Evolutionary conservation across 805 yeast species (phyloP), one percentile per base, ranked within the genome.

Genomic region (Wickerhamomyces queroliae): DNA sequence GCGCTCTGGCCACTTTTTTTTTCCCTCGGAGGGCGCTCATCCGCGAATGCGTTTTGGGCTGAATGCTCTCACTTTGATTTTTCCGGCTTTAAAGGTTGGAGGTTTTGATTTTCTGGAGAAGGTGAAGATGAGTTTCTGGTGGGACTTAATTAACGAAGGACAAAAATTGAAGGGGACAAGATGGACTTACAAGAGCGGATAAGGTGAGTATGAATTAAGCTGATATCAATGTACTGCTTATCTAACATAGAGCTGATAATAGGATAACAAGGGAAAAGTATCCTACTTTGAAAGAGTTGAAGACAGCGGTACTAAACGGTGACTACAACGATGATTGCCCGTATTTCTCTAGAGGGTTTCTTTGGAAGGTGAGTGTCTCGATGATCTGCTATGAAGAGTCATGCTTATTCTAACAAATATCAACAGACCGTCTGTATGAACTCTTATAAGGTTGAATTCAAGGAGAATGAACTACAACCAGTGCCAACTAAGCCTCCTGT

Each of bases 221-320:
- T 18, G 15, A n/a, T n/a, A 8, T 7, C 7, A 4, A 10, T 7
- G 19, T 5, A 7, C 12, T 7, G 3, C n/a, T 23, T 23, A 8
- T 16, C 29, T 24, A 16, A 33, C 12, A 16, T 11, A n/a, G n/a
- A n/a, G n/a, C n/a, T n/a, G n/a, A n/a, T 3, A 8, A 33, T 13
- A 38, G 53, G 8, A 37, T 45, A 1, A 50, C 57, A 0, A 47
- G 30, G 31, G 38, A 47, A 28, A 37, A 35, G 16, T 52, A 43
- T 22, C 50, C 57, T 2, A 40, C 45, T 2, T 23, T 51, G 10
- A 35, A 43, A 22, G 49, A 45, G 13, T 41, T 54, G 26, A 48
- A 46, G 25, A 24, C 31, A 1, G 57, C 50, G 0, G 57, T 52
- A 8, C 40, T 54, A n/a, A 37, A 43, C 22, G 55, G 55, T 16